These are phyloP conservation scores for Sungouiella thailandica DNA, from an alignment of 805 yeast species.

Conservation along the genomic window DNA sequence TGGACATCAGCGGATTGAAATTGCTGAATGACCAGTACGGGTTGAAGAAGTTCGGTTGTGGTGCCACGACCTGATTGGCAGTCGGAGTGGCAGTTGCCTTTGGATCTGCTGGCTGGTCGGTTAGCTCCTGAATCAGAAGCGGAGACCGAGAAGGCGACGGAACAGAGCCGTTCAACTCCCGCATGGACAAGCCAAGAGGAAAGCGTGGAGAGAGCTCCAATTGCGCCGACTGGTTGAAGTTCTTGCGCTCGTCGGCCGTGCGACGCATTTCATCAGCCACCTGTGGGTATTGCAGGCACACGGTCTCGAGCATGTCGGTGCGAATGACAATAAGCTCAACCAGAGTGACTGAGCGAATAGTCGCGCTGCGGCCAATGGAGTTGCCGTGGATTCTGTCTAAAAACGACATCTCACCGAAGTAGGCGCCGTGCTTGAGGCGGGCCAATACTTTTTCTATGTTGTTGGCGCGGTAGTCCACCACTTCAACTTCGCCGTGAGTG, in stretches of 20 bases:
- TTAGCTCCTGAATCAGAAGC: background rate
- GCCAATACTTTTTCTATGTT: constrained; percentile 44
- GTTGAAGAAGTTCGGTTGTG: constrained; percentile 13
- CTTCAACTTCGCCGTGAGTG: constrained; percentile 68
- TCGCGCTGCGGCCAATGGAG: constrained; percentile 47
- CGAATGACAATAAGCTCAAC: constrained; percentile 59
- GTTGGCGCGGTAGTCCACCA: constrained; percentile 29
- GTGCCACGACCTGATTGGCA: background rate
- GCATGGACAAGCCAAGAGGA: background rate
- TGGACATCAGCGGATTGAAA: constrained; percentile 1
- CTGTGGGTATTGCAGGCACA: constrained; percentile 55
- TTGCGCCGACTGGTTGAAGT: constrained; percentile 7
- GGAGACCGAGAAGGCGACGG: background rate
- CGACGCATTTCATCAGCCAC: constrained; percentile 54
- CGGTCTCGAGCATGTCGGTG: constrained; percentile 47
- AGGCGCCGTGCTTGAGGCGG: constrained; percentile 56
- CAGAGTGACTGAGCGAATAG: constrained; percentile 55
- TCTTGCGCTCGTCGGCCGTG: constrained; percentile 52
- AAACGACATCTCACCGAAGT: constrained; percentile 77
- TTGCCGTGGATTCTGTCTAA: constrained; percentile 40
- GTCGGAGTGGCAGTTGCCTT: background rate
- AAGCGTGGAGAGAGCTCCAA: background rate
- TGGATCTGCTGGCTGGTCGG: background rate
- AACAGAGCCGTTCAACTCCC: background rate
- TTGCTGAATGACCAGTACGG: constrained; percentile 17